Base-by-base conservation (phyloP, 1,139 yeast species). In the Lizanozyma gosingica region DNA sequence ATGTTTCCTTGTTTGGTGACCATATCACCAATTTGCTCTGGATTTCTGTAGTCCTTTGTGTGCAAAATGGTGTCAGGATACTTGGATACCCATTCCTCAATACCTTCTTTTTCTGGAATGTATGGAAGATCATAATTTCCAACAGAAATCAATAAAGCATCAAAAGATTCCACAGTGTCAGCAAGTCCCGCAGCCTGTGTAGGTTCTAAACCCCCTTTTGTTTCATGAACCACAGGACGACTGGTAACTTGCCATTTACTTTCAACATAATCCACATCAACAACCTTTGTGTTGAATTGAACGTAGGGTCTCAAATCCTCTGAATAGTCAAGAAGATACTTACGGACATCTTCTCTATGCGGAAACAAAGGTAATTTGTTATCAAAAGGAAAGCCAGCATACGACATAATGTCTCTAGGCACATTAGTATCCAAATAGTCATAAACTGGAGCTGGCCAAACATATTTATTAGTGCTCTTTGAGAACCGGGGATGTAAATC, bases 391-490 rank as follows among this genome's bases (percentile, higher is more conserved):
- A 53, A 54, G 37, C 66, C 68, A 17, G 70, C 66, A 51, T 70
- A 80, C 40, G 73, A 76, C 85, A 80, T 80, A 38, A 78, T 54
- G 35, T 61, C 63, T 40, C 65, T 66, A 15, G 80, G 83, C 34
- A 80, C 79, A 52, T 81, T 81, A 8, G 86, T 77, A 50, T 78
- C 84, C 41, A 81, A 60, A 37, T 67, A 57, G 39, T 68, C 62
- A 51, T 76, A 76, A 41, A 72, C 65, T 2, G 80, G 72, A 18
- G 67, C 54, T 17, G 67, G 63, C 55, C 70, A 65, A 6, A 62
- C 52, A 44, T 55, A 61, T 18, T 50, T 44, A n/a, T 53, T 52
- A 15, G 47, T 39, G 15, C 41, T 43, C 2, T 50, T 22, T 6
- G 9, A 22, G 29, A 22, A 11, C 29, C 11, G 6, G 29, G 29